Base-by-base conservation (phyloP, 148 eudicot species). In the Rhododendron molle region DNA sequence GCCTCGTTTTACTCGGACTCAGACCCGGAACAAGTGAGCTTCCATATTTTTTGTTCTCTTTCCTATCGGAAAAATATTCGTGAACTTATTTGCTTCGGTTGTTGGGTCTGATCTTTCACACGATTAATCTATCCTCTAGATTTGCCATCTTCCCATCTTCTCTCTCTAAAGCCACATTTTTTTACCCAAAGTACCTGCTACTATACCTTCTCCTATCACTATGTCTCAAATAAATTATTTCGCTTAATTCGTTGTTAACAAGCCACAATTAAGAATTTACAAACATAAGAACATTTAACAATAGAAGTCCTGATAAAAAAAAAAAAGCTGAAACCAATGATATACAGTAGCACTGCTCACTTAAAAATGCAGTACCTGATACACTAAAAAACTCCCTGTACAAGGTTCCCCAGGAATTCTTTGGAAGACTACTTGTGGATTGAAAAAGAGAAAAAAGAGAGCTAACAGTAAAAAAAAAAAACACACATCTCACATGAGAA, bases 1-100 rank as follows among this genome's bases (percentile, higher is more conserved):
- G 81, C 81, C 26, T 77, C 50, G 81, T 78, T 74, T 21, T n/a
- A 78, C 56, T 78, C 49, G 2, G 81, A 78, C 81, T 44, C 49
- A 38, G 50, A 78, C 50, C 73, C 72, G 23, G 54, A 38, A 38
- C 73, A 28, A 40, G 16, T 21, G 47, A 26, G 14, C 3, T 6
- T 38, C n/a, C 46, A 74, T 38, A 36, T 38, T 74, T 74, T 34
- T 74, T 74, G 46, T 8, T 74, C 8, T 18, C 23, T 36, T 38
- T 71, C 38, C 30, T 38, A 36, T 36, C 38, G 4, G 32, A 67
- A n/a, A 26, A 65, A n/a, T 9, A 26, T 54, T 15, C 6, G 60
- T 54, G 16, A 54, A 65, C 12, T n/a, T 62, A 62, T 60, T 65
- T 67, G 14, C 32, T 67, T 67, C 38, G 18, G 20, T 71, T 4